Base-by-base conservation (phyloP, 371 early-diverging fungal species). In the Blastocladiella emersonii region DNA sequence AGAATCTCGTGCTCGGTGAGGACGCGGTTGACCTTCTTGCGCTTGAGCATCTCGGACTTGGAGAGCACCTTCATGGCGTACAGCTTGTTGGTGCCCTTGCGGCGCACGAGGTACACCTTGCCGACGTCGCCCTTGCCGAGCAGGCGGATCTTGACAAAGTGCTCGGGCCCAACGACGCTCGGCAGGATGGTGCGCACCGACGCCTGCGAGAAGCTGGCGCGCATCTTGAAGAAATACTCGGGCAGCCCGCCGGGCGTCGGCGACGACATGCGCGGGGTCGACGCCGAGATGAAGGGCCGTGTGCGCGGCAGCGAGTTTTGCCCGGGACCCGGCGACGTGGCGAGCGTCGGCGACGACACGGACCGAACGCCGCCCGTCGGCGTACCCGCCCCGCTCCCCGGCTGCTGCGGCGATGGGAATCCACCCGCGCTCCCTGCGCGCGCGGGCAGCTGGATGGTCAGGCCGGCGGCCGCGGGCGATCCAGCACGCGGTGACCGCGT, bases 51-150 rank as follows among this genome's bases (percentile, higher is more conserved):
- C 67, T 93, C 97, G 61, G 82, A 78, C 77, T 96, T 96, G 35
- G 88, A 88, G 62, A 96, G 71, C 0, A 56, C 56, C 81, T 96
- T 96, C 92, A 95, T 91, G 8, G 97, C 97, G 72, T 82, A 94
- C 19, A 92, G 78, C 68, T 85, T 85, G 64, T 84, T 86, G 2
- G 85, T 78, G 48, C 82, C 86, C 71, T 91, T 92, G 72, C 90
- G 88, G 59, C 82, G 85, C 57, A 95, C 97, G 68, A 96, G 80
- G 66, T 91, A 96, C 1, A 96, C 97, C 71, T 88, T 92, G 27
- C 95, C 97, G 23, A 97, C 97, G 74, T 93, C 97, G 35, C 97
- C 97, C 73, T 90, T 90, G 56, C 97, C 97, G 34, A 97, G 78
- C 69, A 97, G 72, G 67, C 66, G 57, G 56, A 79, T 59, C 23